phyloP scores from a whole-genome alignment of 2,329 filamentous ascomycete genomes.

The Talaromyces sp. region DNA sequence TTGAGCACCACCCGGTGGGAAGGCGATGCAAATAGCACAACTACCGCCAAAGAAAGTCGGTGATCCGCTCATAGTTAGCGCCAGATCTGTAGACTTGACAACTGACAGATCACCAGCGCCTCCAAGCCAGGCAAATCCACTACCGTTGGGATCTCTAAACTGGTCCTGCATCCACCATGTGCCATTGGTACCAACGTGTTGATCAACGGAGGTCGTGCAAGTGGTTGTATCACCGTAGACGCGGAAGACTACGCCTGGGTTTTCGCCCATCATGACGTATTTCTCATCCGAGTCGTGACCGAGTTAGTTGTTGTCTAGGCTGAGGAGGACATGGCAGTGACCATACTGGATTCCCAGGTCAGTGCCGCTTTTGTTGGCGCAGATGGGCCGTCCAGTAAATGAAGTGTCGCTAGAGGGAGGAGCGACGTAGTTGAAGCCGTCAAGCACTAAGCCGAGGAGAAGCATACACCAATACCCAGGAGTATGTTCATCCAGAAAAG shows the following conservation, averaged over 20 bases:
- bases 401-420: conserved; percentile 1
- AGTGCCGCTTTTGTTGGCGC: conserved; percentile 6
- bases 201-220: background rate
- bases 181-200: conserved; percentile 11
- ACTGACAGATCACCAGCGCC: conserved; percentile 9
- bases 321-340: conserved; percentile 14
- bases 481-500: conserved; percentile 14
- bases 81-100: conserved; percentile 1
- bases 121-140: conserved; percentile 14
- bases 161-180: conserved; percentile 17
- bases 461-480: conserved; percentile 12
- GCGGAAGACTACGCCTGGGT: conserved; percentile 16
- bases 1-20: conserved; percentile 17
- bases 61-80: conserved; percentile 7
- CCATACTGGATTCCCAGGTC: conserved; percentile 15
- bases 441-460: conserved; percentile 7
- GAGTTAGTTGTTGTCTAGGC: conserved; percentile 14
- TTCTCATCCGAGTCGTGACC: conserved; percentile 9
- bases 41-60: conserved; percentile 10
- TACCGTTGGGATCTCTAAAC: conserved; percentile 12
- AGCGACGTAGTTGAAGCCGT: conserved; percentile 13
- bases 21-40: conserved; percentile 15
- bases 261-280: conserved; percentile 16
- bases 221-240: conserved; percentile 9
- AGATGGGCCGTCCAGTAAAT: conserved; percentile 1